These are phyloP conservation scores for Rhipidocladum racemiflorum DNA, from an alignment of 176 grass and related monocot species.

Conservation along the genomic window DNA sequence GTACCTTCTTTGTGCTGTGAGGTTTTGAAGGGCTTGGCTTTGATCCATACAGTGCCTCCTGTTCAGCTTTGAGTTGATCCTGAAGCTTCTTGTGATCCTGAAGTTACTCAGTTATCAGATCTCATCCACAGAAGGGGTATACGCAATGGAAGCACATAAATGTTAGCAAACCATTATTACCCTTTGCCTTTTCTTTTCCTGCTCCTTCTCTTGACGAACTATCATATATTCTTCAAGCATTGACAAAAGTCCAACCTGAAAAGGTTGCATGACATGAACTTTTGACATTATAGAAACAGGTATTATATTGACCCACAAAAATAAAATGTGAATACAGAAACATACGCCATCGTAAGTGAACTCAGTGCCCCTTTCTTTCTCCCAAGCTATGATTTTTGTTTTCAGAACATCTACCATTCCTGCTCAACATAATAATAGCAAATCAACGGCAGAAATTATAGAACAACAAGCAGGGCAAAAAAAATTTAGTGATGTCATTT, in stretches of 20 bases:
- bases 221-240: constrained; percentile 75
- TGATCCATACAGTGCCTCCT: constrained; percentile 66
- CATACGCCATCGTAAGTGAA: constrained; percentile 78
- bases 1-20: constrained; percentile 48
- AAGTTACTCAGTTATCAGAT: constrained; percentile 1
- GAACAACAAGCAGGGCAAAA: constrained; percentile 10
- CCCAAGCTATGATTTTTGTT: background rate
- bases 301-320: background rate
- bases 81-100: constrained; percentile 79
- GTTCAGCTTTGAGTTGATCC: constrained; percentile 63
- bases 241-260: constrained; percentile 53
- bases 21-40: constrained; percentile 74
- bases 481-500: background rate
- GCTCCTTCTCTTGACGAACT: constrained; percentile 65
- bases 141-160: background rate
- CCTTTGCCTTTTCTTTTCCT: constrained; percentile 68
- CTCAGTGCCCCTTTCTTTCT: background rate
- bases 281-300: background rate
- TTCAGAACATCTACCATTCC: constrained; percentile 24
- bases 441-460: background rate
- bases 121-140: background rate
- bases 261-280: constrained; percentile 15
- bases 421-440: constrained; percentile 29
- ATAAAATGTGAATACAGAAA: background rate
- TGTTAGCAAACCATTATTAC: constrained; percentile 2